Percentiles rank a stretch among this genome's conserved stretches.
These are phyloP conservation scores for Rhodotorula glutinis DNA, from an alignment of 1,284 basidiomycete genomes.

Conservation along the genomic window DNA sequence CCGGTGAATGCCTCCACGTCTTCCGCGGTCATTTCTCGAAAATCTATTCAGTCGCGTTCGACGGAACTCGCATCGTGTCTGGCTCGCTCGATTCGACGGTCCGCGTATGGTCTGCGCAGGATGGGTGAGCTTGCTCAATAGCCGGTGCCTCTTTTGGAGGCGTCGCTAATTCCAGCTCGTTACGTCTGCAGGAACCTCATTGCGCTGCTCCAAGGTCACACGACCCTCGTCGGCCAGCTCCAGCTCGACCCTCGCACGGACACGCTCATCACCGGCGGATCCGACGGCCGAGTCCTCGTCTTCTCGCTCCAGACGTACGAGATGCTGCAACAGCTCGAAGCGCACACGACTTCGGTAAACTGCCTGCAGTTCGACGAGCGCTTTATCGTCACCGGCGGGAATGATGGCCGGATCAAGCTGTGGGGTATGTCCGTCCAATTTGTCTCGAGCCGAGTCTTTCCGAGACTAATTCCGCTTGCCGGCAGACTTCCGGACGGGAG, in stretches of 20 bases:
- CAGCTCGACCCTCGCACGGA: slow-evolving; percentile 65
- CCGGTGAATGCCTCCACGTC: slow-evolving; percentile 61
- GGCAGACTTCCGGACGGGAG: slow-evolving; percentile 60
- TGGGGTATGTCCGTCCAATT: slow-evolving; percentile 55
- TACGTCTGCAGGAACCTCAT: slow-evolving; percentile 62
- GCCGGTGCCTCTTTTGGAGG: no score
- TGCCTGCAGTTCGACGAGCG: slow-evolving; percentile 81
- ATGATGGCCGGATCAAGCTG: slow-evolving; percentile 84
- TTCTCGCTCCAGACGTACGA: slow-evolving; percentile 67
- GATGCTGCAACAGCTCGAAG: slow-evolving; percentile 54
- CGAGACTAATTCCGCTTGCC: not conserved
- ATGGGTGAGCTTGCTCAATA: slow-evolving; percentile 62
- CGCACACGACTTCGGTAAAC: slow-evolving; percentile 89
- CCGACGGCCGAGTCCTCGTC: slow-evolving; percentile 88
- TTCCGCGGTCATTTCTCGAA: slow-evolving; percentile 87
- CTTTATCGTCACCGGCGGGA: slow-evolving; percentile 68
- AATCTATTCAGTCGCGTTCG: slow-evolving; percentile 90
- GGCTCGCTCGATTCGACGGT: slow-evolving; percentile 90
- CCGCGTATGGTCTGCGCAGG: slow-evolving; percentile 76
- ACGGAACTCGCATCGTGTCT: slow-evolving; percentile 77
- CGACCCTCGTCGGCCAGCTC: slow-evolving; percentile 88
- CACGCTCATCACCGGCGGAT: slow-evolving; percentile 82
- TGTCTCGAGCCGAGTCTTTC: not conserved
- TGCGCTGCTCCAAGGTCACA: slow-evolving; percentile 87
- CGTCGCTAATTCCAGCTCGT: not conserved